Conservation (phyloP, 2,329 filamentous ascomycete species). For the Lecanicillium sp. region DNA sequence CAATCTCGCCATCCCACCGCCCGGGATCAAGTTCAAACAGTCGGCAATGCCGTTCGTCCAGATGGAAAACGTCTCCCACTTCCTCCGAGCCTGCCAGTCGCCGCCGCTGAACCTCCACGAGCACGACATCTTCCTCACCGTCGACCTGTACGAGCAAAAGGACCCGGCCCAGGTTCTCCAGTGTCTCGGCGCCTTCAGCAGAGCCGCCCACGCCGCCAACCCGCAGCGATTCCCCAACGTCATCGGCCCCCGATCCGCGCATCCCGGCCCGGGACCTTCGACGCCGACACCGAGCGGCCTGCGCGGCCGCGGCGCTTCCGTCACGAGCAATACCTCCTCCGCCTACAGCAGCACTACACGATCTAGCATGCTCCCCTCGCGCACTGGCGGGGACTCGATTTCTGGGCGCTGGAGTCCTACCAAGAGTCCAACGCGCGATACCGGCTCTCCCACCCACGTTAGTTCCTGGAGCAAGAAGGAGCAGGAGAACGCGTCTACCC, state of each 20-base stretch:
- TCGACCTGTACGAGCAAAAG: conserved; percentile 92
- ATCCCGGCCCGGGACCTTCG: conserved; percentile 46
- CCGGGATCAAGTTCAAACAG: conserved; percentile 81
- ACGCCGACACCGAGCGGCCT: conserved; percentile 37
- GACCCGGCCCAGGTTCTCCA: conserved; percentile 95
- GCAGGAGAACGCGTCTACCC: conserved; percentile 73
- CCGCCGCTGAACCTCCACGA: conserved; percentile 81
- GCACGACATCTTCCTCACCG: conserved; percentile 94
- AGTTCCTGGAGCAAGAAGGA: conserved; percentile 87
- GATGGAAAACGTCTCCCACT: conserved; percentile 99
- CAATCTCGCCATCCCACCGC: conserved; percentile 70
- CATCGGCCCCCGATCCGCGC: conserved; percentile 65
- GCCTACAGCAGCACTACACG: conserved; percentile 34
- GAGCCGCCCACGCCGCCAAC: conserved; percentile 69
- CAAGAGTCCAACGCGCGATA: conserved; percentile 53
- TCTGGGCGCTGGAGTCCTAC: conserved; percentile 57
- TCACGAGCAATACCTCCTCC: conserved; percentile 54
- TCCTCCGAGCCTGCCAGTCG: conserved; percentile 79
- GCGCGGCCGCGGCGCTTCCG: conserved; percentile 44
- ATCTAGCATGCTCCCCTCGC: conserved; percentile 38
- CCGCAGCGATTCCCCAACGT: conserved; percentile 66
- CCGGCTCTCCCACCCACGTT: conserved; percentile 50
- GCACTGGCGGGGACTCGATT: conserved; percentile 47
- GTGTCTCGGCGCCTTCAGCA: conserved; percentile 85
- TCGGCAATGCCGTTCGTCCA: conserved; percentile 97